Base-by-base conservation (phyloP, 352 stramenopile species). In the Pythium periplocum region DNA sequence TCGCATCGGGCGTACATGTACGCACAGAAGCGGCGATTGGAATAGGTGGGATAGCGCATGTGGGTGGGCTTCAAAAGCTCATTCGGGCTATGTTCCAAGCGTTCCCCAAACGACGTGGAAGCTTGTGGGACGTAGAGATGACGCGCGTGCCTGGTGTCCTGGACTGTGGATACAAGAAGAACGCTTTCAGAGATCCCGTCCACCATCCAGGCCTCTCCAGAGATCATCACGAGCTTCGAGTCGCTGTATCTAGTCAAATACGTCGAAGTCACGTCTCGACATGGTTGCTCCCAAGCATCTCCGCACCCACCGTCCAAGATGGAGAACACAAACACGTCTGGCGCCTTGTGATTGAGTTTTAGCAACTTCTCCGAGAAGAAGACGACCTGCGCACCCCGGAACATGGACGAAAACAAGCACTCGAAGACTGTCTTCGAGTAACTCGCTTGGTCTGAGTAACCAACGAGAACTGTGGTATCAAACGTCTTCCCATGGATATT, bases 1-100 rank as follows among this genome's bases (percentile, higher is more conserved):
- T 83, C 64, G 36, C 77, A 87, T 30, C 60, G 69, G 4, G 65
- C 68, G 43, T 82, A 82, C 55, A 83, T 47, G 47, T 85, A 83
- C 2, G 73, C 59, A 52, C 75, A 86, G 32, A 84, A 81, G 35
- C 50, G 51, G 12, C 67, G 55, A 6, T 52, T 54, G 41, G 32
- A 3, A 3, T 2, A n/a, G 0, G n/a, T 30, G 8, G 30, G 26
- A 30, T 0, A 33, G 6, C 4, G 12, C 17, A 26, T 26, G 17
- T 26, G 17, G 5, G 7, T 35, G 7, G 59, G 36, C 4, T 46
- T 45, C 5, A 86, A 55, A 38, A 86, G 45, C 4, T 59, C 45
- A 0, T 51, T 30, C 3, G 75, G 75, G 3, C 45, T 51, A 17
- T 75, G 55, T 0, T 53, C 49, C 9, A 64, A 26, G 1, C 67